Conservation (phyloP, 345 rosid genomes). For the Populus simonii region DNA sequence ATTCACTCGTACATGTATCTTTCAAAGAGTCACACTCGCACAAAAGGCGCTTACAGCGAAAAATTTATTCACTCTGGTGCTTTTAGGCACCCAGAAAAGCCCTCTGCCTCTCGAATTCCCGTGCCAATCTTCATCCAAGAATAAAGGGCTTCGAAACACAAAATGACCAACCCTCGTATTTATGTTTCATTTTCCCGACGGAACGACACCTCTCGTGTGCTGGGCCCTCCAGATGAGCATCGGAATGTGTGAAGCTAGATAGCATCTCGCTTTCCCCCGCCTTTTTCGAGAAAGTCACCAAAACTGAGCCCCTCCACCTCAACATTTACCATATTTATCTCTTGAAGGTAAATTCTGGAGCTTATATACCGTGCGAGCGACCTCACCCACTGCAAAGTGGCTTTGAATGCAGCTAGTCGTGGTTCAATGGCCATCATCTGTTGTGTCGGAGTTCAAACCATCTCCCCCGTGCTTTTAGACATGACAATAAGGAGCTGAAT, state of each 20-base stretch:
- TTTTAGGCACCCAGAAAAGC: not conserved
- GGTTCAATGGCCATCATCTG: not conserved
- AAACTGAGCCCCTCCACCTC: not conserved
- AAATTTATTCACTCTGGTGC: not conserved
- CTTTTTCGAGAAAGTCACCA: conserved; percentile 2
- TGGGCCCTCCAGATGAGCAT: conserved; percentile 4
- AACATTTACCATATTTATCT: not conserved
- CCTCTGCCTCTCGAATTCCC: not conserved
- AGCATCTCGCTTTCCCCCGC: conserved; percentile 1
- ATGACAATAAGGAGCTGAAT: not conserved
- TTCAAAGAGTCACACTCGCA: not conserved
- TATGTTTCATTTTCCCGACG: not conserved
- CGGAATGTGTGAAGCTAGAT: not conserved
- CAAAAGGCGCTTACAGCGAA: not conserved
- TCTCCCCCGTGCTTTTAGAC: not conserved
- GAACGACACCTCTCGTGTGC: not conserved
- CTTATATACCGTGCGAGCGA: not conserved
- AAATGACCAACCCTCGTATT: not conserved
- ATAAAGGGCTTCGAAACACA: not conserved
- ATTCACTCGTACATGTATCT: not conserved
- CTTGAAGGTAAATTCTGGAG: not conserved
- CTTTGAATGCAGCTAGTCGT: not conserved
- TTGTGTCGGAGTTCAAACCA: not conserved
- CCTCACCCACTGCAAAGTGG: not conserved
- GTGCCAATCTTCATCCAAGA: not conserved